Percentiles rank a stretch among this genome's conserved stretches.
Conservation (phyloP, 331 rosid genomes). For the Acacia pycnantha region DNA sequence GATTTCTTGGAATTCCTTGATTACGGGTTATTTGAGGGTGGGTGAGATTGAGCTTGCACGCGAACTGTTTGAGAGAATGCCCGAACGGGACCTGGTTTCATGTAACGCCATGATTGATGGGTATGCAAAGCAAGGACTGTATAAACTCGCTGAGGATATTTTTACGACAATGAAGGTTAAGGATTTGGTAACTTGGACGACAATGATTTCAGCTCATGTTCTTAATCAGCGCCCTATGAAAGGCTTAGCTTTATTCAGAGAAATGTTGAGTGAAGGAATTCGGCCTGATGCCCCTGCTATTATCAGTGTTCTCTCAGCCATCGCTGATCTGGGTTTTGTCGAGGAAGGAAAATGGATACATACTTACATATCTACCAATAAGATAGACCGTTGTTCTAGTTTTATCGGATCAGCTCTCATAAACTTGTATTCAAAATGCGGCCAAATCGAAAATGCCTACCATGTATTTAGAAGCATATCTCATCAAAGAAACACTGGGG, state of each 20-base stretch:
- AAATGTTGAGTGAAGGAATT: constrained; percentile 46
- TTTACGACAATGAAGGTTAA: constrained; percentile 37
- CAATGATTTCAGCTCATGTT: constrained; percentile 52
- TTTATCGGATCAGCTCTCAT: constrained; percentile 51
- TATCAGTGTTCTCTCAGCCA: constrained; percentile 56
- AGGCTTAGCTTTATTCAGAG: constrained; percentile 48
- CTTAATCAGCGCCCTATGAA: constrained; percentile 29
- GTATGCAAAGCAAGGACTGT: constrained; percentile 46
- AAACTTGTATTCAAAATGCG: constrained; percentile 61
- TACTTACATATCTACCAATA: constrained; percentile 32
- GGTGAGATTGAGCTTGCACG: constrained; percentile 46
- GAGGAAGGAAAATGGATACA: constrained; percentile 69
- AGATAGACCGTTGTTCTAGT: constrained; percentile 26
- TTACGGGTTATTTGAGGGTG: constrained; percentile 42
- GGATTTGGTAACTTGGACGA: constrained; percentile 53
- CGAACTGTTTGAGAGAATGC: constrained; percentile 41
- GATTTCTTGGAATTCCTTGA: constrained; percentile 57
- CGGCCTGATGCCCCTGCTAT: constrained; percentile 53
- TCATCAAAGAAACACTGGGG: constrained; percentile 37
- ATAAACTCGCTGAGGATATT: constrained; percentile 47
- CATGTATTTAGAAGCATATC: constrained; percentile 39
- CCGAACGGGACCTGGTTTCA: constrained; percentile 39
- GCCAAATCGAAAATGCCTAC: constrained; percentile 50
- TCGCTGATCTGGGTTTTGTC: constrained; percentile 54
- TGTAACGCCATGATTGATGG: constrained; percentile 66